Base-by-base conservation (phyloP, 306 rosid species). In the Comarum palustre region DNA sequence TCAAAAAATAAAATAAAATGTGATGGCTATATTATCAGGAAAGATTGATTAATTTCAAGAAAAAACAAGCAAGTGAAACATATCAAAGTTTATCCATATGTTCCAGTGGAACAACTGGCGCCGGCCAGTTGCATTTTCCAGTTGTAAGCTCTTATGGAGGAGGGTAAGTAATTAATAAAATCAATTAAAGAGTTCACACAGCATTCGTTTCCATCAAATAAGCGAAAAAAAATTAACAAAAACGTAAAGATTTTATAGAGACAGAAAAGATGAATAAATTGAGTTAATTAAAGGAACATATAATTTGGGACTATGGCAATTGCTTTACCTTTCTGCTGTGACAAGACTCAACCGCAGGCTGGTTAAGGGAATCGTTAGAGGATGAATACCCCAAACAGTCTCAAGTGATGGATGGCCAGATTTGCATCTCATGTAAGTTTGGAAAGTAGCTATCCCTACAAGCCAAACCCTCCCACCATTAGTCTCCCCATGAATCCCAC, bases 381-480 rank as follows among this genome's bases (percentile, higher is more conserved):
- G 96, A 76, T 91, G 95, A 88, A 95, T 87, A 68, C 86, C 87
- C 96, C 92, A 95, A 82, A 88, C 61, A 78, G 81, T 68, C 67
- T 90, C 96, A 62, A 90, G 75, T 7, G 97, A 88, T 61, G 93
- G 96, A 10, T 84, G 73, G 34, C 89, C 93, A 69, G 82, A 85
- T 84, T 91, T 88, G 72, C 97, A 88, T 82, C 82, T 87, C 90
- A 88, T 90, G 75, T 88, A 95, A 68, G 87, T 89, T 74, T 90
- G 93, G 58, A 90, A 95, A 82, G 88, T 91, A 4, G 99, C 93
- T 73, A 95, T 79, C 32, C 93, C 95, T 82, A 95, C 71, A n/a
- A 95, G 71, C 96, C 93, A 88, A 77, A 95, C 78, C 83, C 73
- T 88, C 51, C 73, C 87, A 71, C 67, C 67, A 62, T 17, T 62